phyloP scores from a whole-genome alignment of 371 early-diverging fungal species.

The Syncephalis fuscata region DNA sequence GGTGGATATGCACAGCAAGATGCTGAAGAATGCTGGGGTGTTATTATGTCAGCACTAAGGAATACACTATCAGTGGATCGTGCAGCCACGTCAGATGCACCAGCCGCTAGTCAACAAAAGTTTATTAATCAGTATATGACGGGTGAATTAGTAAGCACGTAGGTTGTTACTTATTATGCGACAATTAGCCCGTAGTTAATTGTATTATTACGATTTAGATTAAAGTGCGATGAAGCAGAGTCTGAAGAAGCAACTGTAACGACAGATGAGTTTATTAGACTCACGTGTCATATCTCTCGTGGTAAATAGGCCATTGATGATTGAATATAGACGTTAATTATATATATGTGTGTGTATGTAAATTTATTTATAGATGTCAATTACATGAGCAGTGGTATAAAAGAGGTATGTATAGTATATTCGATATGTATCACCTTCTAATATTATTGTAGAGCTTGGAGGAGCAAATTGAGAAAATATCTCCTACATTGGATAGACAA shows the following conservation, averaged over 20 bases:
- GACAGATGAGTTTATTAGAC: conserved; percentile 54
- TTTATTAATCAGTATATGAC: conserved; percentile 79
- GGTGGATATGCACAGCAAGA: conserved; percentile 85
- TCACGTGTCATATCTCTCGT: conserved; percentile 70
- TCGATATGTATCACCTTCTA: conserved; percentile 1
- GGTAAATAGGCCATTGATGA: conserved; percentile 13
- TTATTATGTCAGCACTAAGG: conserved; percentile 41
- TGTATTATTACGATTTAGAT: conserved; percentile 13
- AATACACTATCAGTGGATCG: conserved; percentile 38
- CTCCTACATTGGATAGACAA: conserved; percentile 54
- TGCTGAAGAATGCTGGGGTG: conserved; percentile 95
- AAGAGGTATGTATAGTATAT: conserved; percentile 16
- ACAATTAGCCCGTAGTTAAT: not conserved
- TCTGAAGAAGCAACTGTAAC: conserved; percentile 45
- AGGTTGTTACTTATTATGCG: conserved; percentile 1
- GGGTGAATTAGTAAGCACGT: conserved; percentile 48
- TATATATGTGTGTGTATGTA: not conserved
- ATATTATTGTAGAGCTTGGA: conserved; percentile 25
- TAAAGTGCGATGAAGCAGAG: conserved; percentile 65
- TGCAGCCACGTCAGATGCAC: no score
- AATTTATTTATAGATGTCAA: conserved; percentile 24
- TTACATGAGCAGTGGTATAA: conserved; percentile 45
- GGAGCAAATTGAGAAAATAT: conserved; percentile 79
- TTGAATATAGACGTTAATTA: not conserved
- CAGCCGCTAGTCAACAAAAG: conserved; percentile 3